Evolutionary conservation across 2,329 filamentous ascomycete species (phyloP), one percentile per base, ranked within the genome.

Genomic region (Gyromitra esculenta): DNA sequence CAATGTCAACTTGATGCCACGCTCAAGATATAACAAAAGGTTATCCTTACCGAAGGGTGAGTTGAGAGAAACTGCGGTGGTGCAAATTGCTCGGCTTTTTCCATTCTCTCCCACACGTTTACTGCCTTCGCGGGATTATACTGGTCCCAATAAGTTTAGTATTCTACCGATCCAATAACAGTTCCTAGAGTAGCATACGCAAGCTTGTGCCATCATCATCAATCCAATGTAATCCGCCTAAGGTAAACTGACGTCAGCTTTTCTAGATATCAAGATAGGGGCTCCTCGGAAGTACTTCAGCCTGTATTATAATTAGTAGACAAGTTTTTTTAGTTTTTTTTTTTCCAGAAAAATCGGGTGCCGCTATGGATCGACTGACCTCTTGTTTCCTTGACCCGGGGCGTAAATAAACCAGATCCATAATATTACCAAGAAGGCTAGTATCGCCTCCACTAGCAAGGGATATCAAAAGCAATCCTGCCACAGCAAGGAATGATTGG

Each of bases 181-280:
- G 15, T 21, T 15, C 25, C 31, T 5, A 21, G 43, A 31, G 18
- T 11, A 50, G 15, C 67, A 60, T 67, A 76, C 73, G 84, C 92
- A 94, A 35, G 90, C 91, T 84, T 92, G 89, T 0, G 91, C 89
- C 91, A 94, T 94, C 87, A 94, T 91, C 87, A 94, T 89, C 43
- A 94, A 83, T 0, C 92, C 92, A 62, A 94, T 93, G 80, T 92
- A 92, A 81, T 95, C 92, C 0, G 92, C 92, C 84, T 95, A 92
- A 54, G 54, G 25, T 25, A 63, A 69, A 50, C n/a, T 15, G 4
- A 54, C 37, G 25, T 73, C 50, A 73, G 70, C 7, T 25, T 31
- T 13, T 37, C 15, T 2, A n/a, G 1, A 21, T 7, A 69, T 52
- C n/a, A 9, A 37, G 31, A 18, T 13, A 25, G 21, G 43, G 50